Evolutionary conservation across 2,329 filamentous ascomycete genomes (phyloP).

Genomic region (Cladosporium sp.): DNA sequence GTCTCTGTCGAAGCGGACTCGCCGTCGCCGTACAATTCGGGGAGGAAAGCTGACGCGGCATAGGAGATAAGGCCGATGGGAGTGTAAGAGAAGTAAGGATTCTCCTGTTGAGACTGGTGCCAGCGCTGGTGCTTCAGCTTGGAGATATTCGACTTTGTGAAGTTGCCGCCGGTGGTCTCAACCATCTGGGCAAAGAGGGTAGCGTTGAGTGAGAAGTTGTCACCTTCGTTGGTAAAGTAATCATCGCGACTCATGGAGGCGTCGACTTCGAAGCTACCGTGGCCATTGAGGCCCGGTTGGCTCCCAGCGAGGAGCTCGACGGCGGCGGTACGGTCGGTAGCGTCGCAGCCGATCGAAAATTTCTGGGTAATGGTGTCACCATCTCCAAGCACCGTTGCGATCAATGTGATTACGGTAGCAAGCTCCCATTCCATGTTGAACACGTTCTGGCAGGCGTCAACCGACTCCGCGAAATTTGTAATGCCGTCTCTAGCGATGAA

Average conservation of each 20-base stretch:
- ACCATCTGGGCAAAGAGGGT: conserved; percentile 37
- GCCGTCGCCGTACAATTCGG: conserved; percentile 27
- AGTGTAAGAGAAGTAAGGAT: conserved; percentile 40
- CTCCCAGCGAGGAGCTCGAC: conserved; percentile 26
- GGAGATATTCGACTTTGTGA: conserved; percentile 28
- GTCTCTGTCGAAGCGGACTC: conserved; percentile 13
- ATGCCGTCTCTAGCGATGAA: conserved; percentile 40
- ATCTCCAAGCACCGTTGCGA: conserved; percentile 17
- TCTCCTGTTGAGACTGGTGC: conserved; percentile 34
- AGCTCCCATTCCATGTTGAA: conserved; percentile 41
- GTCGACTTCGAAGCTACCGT: conserved; percentile 40
- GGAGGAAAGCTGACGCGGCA: conserved; percentile 40
- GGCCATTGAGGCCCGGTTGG: conserved; percentile 38
- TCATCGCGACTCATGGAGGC: conserved; percentile 38
- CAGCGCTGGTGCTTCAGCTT: conserved; percentile 36
- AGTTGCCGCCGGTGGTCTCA: conserved; percentile 32
- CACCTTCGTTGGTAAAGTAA: conserved; percentile 32
- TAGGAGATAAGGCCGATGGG: conserved; percentile 35
- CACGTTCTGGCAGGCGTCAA: conserved; percentile 40
- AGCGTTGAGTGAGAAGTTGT: conserved; percentile 37
- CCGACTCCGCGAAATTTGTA: conserved; percentile 37
- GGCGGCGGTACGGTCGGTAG: conserved; percentile 35
- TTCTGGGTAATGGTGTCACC: conserved; percentile 32
- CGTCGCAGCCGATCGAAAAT: conserved; percentile 39
- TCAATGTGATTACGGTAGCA: conserved; percentile 32